A percentile compares a stretch with the other conserved stretches of the same genome.
Evolutionary conservation across 2,329 filamentous ascomycete species (phyloP).

Genomic region (Pseudopyrenochaeta lycopersici): DNA sequence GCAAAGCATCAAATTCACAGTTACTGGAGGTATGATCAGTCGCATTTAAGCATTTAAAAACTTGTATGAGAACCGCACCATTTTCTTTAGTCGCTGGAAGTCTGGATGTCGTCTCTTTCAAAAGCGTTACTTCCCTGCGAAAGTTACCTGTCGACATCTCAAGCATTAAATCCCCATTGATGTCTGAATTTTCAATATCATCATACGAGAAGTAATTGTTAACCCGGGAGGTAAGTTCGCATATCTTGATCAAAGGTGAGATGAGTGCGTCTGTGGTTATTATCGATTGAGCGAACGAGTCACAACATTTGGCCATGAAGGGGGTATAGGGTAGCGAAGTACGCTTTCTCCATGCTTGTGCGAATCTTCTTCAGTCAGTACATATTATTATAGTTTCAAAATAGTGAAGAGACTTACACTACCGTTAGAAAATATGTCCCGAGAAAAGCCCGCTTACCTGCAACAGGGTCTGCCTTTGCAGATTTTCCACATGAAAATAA

Average conservation of each 20-base stretch:
- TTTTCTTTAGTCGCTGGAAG: constrained; percentile 4
- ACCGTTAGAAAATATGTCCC: constrained; percentile 26
- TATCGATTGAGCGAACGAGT: constrained; percentile 11
- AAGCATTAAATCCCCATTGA: constrained; percentile 26
- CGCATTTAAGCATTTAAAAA: neutral
- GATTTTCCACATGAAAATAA: neutral
- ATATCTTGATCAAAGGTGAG: constrained; percentile 22
- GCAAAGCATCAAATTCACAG: neutral
- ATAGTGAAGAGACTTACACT: constrained; percentile 15
- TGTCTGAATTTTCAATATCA: constrained; percentile 28
- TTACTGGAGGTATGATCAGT: neutral
- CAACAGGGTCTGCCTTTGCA: constrained; percentile 4
- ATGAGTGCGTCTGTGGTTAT: constrained; percentile 27
- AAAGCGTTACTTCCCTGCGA: constrained; percentile 18
- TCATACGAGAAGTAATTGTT: constrained; percentile 34
- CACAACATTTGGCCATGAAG: constrained; percentile 26
- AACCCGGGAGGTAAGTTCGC: constrained; percentile 25
- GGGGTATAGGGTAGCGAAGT: constrained; percentile 21
- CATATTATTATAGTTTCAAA: too few relatives aligned
- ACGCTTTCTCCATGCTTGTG: constrained; percentile 32
- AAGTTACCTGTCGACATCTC: constrained; percentile 25
- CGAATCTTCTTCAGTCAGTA: constrained; percentile 17
- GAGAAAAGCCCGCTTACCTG: constrained; percentile 29
- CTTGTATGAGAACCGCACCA: constrained; percentile 1
- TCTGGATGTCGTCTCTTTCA: constrained; percentile 4